phyloP scores from a whole-genome alignment of 2,329 filamentous ascomycete genomes.

The Aspergillus udagawae region DNA sequence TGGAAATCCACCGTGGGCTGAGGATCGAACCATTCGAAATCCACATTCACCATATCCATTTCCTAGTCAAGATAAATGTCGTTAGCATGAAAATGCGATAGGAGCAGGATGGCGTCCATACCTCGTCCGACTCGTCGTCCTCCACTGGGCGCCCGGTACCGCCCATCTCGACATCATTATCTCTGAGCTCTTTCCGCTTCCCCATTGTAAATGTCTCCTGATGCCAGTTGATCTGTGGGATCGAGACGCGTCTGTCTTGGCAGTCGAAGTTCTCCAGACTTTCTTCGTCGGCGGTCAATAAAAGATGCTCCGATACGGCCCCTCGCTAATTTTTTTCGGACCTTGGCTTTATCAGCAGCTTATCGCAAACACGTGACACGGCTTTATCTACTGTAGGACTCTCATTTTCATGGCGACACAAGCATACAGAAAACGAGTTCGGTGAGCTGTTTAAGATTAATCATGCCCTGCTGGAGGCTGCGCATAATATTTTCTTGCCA shows the following conservation, averaged over 20 bases:
- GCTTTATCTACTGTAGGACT: no score
- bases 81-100: neutral
- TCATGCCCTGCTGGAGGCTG: neutral
- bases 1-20: slow-evolving; percentile 88
- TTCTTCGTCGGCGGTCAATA: slow-evolving; percentile 2
- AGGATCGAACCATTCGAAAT: slow-evolving; percentile 99
- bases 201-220: slow-evolving; percentile 38
- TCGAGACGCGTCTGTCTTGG: neutral
- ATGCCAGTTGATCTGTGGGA: neutral
- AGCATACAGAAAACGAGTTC: neutral
- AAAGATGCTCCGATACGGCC: slow-evolving; percentile 11
- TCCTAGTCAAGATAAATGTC: slow-evolving; percentile 52
- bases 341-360: slow-evolving; percentile 22
- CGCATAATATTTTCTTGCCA: no score
- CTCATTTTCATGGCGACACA: neutral
- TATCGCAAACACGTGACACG: slow-evolving; percentile 12
- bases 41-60: slow-evolving; percentile 86
- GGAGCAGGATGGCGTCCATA: slow-evolving; percentile 13
- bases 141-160: slow-evolving; percentile 38
- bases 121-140: slow-evolving; percentile 40
- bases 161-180: slow-evolving; percentile 43
- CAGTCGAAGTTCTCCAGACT: neutral
- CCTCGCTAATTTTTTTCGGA: slow-evolving; percentile 19
- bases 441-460: neutral
- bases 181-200: slow-evolving; percentile 49